Conservation (phyloP, 2,329 filamentous ascomycete species). For the Epichloe sylvatica region DNA sequence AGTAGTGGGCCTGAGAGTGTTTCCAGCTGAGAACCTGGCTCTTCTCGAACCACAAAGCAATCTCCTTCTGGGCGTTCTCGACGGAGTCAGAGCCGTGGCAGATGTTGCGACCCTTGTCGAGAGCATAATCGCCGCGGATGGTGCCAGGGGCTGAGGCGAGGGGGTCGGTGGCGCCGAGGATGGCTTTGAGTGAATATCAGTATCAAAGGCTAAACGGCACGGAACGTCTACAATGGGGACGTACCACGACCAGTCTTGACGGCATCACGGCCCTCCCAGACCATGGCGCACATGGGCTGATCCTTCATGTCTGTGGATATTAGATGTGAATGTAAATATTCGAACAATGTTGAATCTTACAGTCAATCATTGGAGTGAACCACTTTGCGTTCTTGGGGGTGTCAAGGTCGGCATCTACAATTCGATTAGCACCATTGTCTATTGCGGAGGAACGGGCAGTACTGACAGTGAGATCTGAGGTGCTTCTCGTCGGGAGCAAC, state of each 20-base stretch:
- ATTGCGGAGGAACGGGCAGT: slow-evolving; percentile 1
- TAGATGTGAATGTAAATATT: background rate
- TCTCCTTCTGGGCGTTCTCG: slow-evolving; percentile 99
- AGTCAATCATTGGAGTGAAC: slow-evolving; percentile 87
- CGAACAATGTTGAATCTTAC: slow-evolving; percentile 38
- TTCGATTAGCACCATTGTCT: slow-evolving; percentile 14
- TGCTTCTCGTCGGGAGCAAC: slow-evolving; percentile 77
- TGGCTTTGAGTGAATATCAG: slow-evolving; percentile 32
- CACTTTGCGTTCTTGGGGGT: slow-evolving; percentile 66
- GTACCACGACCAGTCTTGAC: slow-evolving; percentile 94
- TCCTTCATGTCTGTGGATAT: slow-evolving; percentile 2
- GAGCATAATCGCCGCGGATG: slow-evolving; percentile 89
- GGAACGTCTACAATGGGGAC: slow-evolving; percentile 17
- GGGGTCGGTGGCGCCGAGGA: slow-evolving; percentile 99
- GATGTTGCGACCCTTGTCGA: slow-evolving; percentile 82
- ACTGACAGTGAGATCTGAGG: slow-evolving; percentile 87
- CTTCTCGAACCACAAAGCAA: slow-evolving; percentile 92
- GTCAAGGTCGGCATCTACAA: slow-evolving; percentile 60
- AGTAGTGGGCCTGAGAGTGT: slow-evolving; percentile 73
- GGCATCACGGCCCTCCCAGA: slow-evolving; percentile 97
- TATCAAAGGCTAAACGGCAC: background rate
- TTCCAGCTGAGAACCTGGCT: slow-evolving; percentile 79
- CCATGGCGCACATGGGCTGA: slow-evolving; percentile 86
- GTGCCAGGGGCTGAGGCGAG: slow-evolving; percentile 87
- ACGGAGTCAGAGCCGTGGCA: slow-evolving; percentile 99